These are phyloP conservation scores for Ambrosia trifida DNA, from an alignment of 129 eudicot genomes.

Conservation along the genomic window DNA sequence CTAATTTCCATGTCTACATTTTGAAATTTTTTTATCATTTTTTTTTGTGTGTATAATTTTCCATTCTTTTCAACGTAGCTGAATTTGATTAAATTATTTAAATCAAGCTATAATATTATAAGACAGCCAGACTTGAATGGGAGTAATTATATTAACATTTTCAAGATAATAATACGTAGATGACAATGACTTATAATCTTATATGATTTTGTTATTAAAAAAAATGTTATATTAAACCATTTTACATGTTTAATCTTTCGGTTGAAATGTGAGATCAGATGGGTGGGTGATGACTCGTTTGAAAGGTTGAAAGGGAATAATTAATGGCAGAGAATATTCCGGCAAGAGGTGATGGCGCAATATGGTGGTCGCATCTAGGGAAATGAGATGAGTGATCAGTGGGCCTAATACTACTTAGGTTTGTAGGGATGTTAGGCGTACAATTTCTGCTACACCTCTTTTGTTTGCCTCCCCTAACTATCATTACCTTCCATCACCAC, in stretches of 20 bases:
- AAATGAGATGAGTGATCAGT: slow-evolving; percentile 33
- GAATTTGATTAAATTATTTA: slow-evolving; percentile 1
- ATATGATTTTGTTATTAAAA: neutral
- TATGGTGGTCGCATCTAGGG: slow-evolving; percentile 34
- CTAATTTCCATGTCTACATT: too few relatives aligned
- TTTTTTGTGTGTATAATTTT: too few relatives aligned
- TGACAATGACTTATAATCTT: neutral
- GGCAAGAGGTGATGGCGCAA: slow-evolving; percentile 35
- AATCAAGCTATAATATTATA: neutral
- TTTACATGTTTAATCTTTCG: neutral
- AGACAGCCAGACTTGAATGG: neutral
- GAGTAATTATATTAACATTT: neutral
- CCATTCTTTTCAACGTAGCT: neutral
- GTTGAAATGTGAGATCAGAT: neutral
- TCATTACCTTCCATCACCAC: neutral
- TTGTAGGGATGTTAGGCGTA: slow-evolving; percentile 36
- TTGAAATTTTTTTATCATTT: too few relatives aligned
- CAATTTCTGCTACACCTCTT: slow-evolving; percentile 40
- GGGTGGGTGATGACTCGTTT: slow-evolving; percentile 17
- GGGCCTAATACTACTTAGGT: slow-evolving; percentile 33
- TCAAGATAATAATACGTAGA: neutral
- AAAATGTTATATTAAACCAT: neutral
- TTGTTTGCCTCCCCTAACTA: slow-evolving; percentile 30
- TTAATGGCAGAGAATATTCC: slow-evolving; percentile 25
- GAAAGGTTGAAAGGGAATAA: slow-evolving; percentile 22